Evolutionary conservation across 164 flowering plant genomes (phyloP).

Genomic region (Annona cherimola): DNA sequence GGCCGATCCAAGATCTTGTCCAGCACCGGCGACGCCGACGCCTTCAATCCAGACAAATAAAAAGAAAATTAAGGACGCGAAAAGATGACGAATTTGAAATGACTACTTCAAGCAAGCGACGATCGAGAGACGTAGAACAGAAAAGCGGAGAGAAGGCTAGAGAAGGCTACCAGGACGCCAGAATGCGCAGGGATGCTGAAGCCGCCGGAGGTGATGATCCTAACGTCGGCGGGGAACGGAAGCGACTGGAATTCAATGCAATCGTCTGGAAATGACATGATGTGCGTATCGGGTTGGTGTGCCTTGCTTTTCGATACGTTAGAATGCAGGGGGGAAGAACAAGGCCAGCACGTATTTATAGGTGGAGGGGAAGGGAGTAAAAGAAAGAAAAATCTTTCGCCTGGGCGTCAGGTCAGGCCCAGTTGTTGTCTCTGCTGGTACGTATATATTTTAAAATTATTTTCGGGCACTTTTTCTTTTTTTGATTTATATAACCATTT

Average conservation of each 20-base stretch:
- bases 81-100: neutral
- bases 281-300: neutral
- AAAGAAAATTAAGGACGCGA: neutral
- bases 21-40: conserved; percentile 49
- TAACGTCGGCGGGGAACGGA: conserved; percentile 12
- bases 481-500: no score
- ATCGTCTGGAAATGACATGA: neutral
- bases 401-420: no score
- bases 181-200: conserved; percentile 22
- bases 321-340: neutral
- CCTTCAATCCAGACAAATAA: conserved; percentile 17
- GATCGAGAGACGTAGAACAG: neutral
- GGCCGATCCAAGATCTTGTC: conserved; percentile 48
- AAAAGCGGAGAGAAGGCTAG: neutral
- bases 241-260: neutral
- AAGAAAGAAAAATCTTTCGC: neutral
- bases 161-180: conserved; percentile 15
- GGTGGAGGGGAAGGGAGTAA: neutral
- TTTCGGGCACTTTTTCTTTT: no score
- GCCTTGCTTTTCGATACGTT: neutral
- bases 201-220: conserved; percentile 21
- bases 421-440: no score
- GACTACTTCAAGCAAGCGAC: neutral
- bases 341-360: no score
- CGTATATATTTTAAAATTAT: no score